phyloP scores from a whole-genome alignment of 2,329 filamentous ascomycete species.

The Cladosporium sp. region DNA sequence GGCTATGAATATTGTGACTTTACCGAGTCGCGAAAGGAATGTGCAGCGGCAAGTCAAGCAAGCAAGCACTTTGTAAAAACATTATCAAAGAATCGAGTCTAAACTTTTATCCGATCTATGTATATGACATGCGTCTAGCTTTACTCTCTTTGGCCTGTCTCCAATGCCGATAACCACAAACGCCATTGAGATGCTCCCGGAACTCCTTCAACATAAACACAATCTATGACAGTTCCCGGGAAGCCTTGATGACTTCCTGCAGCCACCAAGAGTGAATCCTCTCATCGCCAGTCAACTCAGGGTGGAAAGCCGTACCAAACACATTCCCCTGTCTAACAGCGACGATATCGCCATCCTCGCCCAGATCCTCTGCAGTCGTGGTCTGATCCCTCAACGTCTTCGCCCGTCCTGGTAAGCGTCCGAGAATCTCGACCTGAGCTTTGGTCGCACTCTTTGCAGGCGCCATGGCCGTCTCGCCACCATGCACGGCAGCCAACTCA shows the following conservation, averaged over 20 bases:
- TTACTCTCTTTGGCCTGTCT: not conserved
- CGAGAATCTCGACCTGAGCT: slow-evolving; percentile 59
- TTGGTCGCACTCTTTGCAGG: slow-evolving; percentile 53
- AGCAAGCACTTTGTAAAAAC: not conserved
- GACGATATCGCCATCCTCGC: slow-evolving; percentile 71
- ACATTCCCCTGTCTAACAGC: slow-evolving; percentile 89
- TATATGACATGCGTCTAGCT: not conserved
- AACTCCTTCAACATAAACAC: not conserved
- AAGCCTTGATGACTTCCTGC: slow-evolving; percentile 56
- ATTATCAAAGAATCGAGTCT: not conserved
- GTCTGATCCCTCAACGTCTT: slow-evolving; percentile 50
- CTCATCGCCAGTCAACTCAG: slow-evolving; percentile 83
- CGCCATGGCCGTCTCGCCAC: slow-evolving; percentile 53
- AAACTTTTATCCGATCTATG: not conserved
- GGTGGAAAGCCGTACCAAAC: slow-evolving; percentile 93
- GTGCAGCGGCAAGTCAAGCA: not conserved
- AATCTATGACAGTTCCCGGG: not conserved
- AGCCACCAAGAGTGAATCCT: slow-evolving; percentile 96
- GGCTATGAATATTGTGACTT: not conserved
- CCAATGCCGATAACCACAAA: not conserved
- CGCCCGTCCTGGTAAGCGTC: slow-evolving; percentile 55
- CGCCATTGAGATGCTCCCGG: not conserved
- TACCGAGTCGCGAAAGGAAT: not conserved
- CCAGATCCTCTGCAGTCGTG: slow-evolving; percentile 47
- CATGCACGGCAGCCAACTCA: slow-evolving; percentile 20